Evolutionary conservation across 495 filamentous ascomycete genomes (phyloP).

Genomic region (Lasiosphaeria miniovina): DNA sequence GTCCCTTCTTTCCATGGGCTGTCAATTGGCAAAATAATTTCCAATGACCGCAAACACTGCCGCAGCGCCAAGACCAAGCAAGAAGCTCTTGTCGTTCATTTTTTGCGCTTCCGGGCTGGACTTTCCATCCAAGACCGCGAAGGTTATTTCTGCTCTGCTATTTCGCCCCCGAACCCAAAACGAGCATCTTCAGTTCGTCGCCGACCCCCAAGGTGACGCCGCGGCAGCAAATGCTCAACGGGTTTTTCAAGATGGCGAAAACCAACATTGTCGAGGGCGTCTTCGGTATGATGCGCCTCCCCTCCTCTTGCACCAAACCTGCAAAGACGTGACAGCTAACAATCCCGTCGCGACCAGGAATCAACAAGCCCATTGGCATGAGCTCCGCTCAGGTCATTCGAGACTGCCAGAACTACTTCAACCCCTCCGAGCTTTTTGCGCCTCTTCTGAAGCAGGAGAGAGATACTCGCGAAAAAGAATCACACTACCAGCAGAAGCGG

Average conservation of each 20-base stretch:
- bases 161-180: no score
- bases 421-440: constrained; percentile 70
- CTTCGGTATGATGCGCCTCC: constrained; percentile 54
- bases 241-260: constrained; percentile 48
- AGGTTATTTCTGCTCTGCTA: no score
- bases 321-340: not conserved
- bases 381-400: constrained; percentile 87
- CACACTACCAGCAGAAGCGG: constrained; percentile 51
- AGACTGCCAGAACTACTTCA: constrained; percentile 76
- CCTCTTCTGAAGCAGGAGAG: constrained; percentile 66
- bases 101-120: not conserved
- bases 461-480: constrained; percentile 48
- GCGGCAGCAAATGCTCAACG: constrained; percentile 1
- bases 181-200: not conserved
- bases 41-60: no score
- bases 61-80: no score
- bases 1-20: no score
- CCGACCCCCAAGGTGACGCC: not conserved
- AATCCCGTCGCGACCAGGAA: constrained; percentile 50
- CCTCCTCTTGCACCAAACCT: not conserved
- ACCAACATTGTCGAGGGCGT: constrained; percentile 69
- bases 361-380: constrained; percentile 85
- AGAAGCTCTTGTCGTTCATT: no score
- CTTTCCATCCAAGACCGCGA: not conserved
- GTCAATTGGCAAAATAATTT: not conserved